Percentiles rank a stretch among this genome's conserved stretches.
Conservation (phyloP, 2,329 filamentous ascomycete species). For the Aspergillus sp. region DNA sequence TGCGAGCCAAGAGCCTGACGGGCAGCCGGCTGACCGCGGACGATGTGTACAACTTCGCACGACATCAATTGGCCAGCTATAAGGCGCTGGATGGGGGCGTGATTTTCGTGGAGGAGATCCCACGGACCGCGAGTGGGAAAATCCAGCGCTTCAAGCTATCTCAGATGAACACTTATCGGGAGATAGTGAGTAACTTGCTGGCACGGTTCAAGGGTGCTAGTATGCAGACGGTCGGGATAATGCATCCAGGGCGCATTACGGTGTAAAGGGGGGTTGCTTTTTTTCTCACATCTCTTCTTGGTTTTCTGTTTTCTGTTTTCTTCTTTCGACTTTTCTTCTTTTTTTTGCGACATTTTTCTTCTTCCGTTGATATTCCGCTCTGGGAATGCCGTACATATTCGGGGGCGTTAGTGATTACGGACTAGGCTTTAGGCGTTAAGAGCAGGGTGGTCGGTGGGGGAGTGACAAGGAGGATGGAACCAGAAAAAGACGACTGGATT, state of each 20-base stretch:
- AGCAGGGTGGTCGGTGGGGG: not conserved
- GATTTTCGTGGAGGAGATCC: conserved; percentile 52
- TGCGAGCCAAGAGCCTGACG: conserved; percentile 31
- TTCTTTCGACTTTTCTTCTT: not conserved
- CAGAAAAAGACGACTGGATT: not conserved
- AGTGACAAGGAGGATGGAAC: not conserved
- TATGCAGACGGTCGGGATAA: conserved; percentile 25
- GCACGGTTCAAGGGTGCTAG: conserved; percentile 27
- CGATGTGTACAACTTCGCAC: conserved; percentile 48
- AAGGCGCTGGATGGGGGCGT: conserved; percentile 52
- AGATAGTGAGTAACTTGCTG: conserved; percentile 37
- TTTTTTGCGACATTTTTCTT: not conserved
- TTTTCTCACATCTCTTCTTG: conserved; percentile 2
- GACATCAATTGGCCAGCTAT: conserved; percentile 49
- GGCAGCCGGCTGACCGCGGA: conserved; percentile 35
- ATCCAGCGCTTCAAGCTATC: conserved; percentile 47
- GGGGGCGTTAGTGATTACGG: not conserved
- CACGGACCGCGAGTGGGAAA: conserved; percentile 54
- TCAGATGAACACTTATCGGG: conserved; percentile 43
- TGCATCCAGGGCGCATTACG: conserved; percentile 26
- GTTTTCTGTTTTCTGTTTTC: conserved; percentile 5
- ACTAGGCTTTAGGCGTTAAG: not conserved
- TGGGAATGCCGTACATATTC: not conserved
- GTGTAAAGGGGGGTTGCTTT: conserved; percentile 16
- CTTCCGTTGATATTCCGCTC: not conserved